These are phyloP conservation scores for Saccharomycopsis lassenensis DNA, from an alignment of 805 yeast genomes.

Conservation along the genomic window DNA sequence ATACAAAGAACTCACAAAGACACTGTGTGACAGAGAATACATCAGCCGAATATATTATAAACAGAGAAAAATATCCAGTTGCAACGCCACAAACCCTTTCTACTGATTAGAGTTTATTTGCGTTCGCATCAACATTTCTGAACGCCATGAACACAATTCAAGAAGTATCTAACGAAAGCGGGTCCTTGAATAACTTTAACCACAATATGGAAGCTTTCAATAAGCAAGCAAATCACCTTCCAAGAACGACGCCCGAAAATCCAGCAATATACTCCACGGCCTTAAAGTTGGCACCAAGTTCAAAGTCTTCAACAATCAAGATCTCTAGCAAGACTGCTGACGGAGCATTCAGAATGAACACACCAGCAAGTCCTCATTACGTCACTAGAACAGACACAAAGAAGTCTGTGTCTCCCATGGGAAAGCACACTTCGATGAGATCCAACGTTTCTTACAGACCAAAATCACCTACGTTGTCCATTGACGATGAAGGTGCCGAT, in stretches of 20 bases:
- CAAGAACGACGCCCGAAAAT: conserved; percentile 5
- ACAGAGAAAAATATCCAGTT: no score
- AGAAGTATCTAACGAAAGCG: conserved; percentile 11
- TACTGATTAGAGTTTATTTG: no score
- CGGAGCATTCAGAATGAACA: conserved; percentile 7
- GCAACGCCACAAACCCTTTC: no score
- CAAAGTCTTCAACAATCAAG: conserved; percentile 7
- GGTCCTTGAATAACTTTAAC: conserved; percentile 11
- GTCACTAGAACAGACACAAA: neutral
- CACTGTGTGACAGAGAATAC: no score
- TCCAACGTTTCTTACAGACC: conserved; percentile 4
- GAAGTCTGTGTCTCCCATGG: neutral
- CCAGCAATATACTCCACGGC: conserved; percentile 6
- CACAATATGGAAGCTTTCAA: conserved; percentile 10
- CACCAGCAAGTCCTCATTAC: neutral
- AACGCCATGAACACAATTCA: conserved; percentile 7
- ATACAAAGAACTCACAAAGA: no score
- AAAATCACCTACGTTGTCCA: conserved; percentile 8
- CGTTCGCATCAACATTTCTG: neutral
- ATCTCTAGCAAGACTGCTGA: conserved; percentile 4
- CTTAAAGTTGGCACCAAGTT: conserved; percentile 10
- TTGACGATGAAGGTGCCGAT: conserved; percentile 14
- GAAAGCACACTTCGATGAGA: neutral
- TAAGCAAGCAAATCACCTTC: conserved; percentile 3
- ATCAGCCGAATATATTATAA: no score